Conservation (phyloP, 179 eudicot genomes). For the Carnegiea gigantea region DNA sequence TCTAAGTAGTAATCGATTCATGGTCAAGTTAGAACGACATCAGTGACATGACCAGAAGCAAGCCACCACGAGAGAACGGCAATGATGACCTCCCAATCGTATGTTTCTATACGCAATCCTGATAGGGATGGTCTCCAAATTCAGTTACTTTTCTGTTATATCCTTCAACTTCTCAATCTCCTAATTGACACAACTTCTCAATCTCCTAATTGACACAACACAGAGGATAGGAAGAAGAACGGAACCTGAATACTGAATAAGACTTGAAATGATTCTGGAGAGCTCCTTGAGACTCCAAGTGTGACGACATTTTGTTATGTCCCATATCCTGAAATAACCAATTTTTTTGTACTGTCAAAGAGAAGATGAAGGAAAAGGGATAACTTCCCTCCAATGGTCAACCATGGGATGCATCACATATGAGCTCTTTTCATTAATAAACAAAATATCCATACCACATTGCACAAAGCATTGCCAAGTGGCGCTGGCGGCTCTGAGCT, state of each 20-base stretch:
- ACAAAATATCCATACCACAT: constrained; percentile 15
- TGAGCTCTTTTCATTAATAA: neutral
- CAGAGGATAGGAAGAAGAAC: neutral
- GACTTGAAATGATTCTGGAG: constrained; percentile 18
- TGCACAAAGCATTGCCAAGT: neutral
- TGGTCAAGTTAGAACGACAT: neutral
- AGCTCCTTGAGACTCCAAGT: constrained; percentile 16
- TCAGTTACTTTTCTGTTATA: neutral
- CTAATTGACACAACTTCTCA: neutral
- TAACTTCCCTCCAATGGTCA: neutral
- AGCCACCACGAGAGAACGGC: neutral
- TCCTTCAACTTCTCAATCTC: neutral
- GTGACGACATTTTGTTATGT: neutral
- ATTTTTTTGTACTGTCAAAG: neutral
- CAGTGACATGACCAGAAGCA: neutral
- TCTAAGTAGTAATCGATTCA: neutral
- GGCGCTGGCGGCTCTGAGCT: constrained; percentile 2
- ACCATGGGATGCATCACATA: neutral
- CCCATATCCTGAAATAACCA: constrained; percentile 12
- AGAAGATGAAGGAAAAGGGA: neutral
- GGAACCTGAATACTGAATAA: constrained; percentile 26
- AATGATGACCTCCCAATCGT: too few relatives aligned
- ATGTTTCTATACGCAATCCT: neutral
- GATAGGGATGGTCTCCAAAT: neutral
- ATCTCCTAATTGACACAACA: neutral